Percentiles rank a stretch among this genome's conserved stretches.
Evolutionary conservation across 2,329 filamentous ascomycete species (phyloP).

Genomic region (Cladorrhinum sp.): DNA sequence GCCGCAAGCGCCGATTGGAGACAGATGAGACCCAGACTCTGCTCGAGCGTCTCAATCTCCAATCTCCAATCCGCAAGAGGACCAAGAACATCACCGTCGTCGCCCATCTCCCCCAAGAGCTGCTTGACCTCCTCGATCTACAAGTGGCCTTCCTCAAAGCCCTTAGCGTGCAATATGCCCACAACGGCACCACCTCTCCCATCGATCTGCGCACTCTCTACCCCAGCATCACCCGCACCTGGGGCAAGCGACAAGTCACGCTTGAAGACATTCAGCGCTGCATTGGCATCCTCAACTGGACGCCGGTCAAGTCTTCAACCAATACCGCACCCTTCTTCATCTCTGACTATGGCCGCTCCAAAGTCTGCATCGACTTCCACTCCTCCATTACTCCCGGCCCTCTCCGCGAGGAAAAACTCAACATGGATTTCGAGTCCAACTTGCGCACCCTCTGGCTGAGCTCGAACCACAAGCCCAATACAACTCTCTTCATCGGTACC

Average conservation of each 20-base stretch:
- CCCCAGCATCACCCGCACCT: conserved; percentile 62
- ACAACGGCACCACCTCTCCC: conserved; percentile 61
- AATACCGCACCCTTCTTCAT: conserved; percentile 40
- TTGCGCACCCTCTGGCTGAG: conserved; percentile 45
- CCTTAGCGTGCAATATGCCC: conserved; percentile 64
- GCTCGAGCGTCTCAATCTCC: conserved; percentile 41
- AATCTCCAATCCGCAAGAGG: conserved; percentile 32
- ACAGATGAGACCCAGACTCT: conserved; percentile 31
- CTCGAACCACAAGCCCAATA: conserved; percentile 25
- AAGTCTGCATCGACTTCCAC: conserved; percentile 56
- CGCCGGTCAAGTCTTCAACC: conserved; percentile 31
- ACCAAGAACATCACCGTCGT: conserved; percentile 40
- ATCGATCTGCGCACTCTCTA: conserved; percentile 61
- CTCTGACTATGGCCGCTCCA: conserved; percentile 42
- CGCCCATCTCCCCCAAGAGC: conserved; percentile 47
- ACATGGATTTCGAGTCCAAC: conserved; percentile 53
- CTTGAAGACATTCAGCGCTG: conserved; percentile 64
- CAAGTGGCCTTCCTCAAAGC: conserved; percentile 67
- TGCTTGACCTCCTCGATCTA: conserved; percentile 59
- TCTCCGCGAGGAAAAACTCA: conserved; percentile 51
- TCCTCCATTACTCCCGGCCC: conserved; percentile 35
- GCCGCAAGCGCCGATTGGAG: conserved; percentile 27
- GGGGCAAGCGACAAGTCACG: conserved; percentile 68
- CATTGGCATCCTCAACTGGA: conserved; percentile 58
- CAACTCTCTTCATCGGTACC: conserved; percentile 50